phyloP scores from a whole-genome alignment of 331 rosid species.

The Pyrus hybrid region DNA sequence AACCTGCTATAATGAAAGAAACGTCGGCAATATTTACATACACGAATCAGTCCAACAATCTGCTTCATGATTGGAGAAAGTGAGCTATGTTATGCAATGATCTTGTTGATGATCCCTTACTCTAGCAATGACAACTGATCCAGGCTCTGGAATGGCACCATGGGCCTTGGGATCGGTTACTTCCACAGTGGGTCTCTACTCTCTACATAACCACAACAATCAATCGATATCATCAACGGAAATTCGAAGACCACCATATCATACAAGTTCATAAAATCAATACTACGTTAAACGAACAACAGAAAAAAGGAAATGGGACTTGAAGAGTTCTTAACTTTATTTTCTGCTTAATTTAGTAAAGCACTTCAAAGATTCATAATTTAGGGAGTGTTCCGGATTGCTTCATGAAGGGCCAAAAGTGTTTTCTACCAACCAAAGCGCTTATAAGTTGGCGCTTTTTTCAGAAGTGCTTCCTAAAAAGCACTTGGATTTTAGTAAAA shows the following conservation, averaged over 20 bases:
- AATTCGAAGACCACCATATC: not conserved
- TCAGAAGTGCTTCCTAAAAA: not conserved
- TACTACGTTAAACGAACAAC: not conserved
- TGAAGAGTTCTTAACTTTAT: not conserved
- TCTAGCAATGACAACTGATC: conserved; percentile 71
- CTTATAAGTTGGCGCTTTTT: no score
- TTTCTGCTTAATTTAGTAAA: not conserved
- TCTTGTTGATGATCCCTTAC: conserved; percentile 25
- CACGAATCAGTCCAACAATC: not conserved
- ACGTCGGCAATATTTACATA: not conserved
- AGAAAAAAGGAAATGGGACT: not conserved
- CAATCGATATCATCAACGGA: not conserved
- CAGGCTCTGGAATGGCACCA: conserved; percentile 84
- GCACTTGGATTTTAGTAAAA: not conserved
- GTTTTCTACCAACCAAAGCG: not conserved
- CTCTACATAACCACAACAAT: conserved; percentile 31
- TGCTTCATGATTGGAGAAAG: not conserved
- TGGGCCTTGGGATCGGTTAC: conserved; percentile 85
- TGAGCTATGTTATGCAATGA: not conserved
- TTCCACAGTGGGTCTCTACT: conserved; percentile 77
- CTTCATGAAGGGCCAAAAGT: not conserved
- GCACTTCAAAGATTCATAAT: not conserved
- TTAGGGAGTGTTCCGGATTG: not conserved
- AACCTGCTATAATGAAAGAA: conserved; percentile 32
- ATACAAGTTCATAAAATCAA: not conserved